These are phyloP conservation scores for Pythium periplocum DNA, from an alignment of 352 stramenopile genomes.

Conservation along the genomic window DNA sequence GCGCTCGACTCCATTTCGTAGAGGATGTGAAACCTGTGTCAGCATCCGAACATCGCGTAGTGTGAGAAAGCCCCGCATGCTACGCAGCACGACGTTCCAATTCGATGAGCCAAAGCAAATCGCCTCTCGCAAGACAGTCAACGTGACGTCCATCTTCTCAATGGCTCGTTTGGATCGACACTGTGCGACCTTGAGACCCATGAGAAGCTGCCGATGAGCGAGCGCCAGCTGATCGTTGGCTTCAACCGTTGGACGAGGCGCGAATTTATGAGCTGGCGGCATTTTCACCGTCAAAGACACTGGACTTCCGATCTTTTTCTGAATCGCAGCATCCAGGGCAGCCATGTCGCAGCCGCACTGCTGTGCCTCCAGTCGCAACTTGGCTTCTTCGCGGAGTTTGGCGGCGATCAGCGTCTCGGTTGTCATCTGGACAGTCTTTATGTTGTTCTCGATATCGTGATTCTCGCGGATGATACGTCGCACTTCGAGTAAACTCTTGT, in stretches of 20 bases:
- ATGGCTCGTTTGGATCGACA: conserved; percentile 42
- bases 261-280: conserved; percentile 59
- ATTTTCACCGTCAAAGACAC: conserved; percentile 25
- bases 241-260: conserved; percentile 55
- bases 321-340: conserved; percentile 42
- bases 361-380: conserved; percentile 34
- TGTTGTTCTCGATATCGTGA: conserved; percentile 48
- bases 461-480: conserved; percentile 53
- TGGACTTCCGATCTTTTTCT: conserved; percentile 32
- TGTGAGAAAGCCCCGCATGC: conserved; percentile 28
- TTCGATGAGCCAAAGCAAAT: conserved; percentile 22
- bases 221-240: conserved; percentile 55
- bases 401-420: conserved; percentile 27
- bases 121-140: conserved; percentile 40
- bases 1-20: conserved; percentile 19
- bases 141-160: conserved; percentile 53
- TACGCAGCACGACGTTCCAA: conserved; percentile 26
- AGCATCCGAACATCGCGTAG: conserved; percentile 38
- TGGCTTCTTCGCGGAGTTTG: conserved; percentile 36
- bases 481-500: conserved; percentile 42
- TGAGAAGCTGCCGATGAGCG: conserved; percentile 59
- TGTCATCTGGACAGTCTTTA: conserved; percentile 31
- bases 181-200: conserved; percentile 65
- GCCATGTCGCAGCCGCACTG: conserved; percentile 40
- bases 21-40: conserved; percentile 23